Evolutionary conservation across 169 alveolate genomes (phyloP).

Genomic region (Perkinsus marinus): DNA sequence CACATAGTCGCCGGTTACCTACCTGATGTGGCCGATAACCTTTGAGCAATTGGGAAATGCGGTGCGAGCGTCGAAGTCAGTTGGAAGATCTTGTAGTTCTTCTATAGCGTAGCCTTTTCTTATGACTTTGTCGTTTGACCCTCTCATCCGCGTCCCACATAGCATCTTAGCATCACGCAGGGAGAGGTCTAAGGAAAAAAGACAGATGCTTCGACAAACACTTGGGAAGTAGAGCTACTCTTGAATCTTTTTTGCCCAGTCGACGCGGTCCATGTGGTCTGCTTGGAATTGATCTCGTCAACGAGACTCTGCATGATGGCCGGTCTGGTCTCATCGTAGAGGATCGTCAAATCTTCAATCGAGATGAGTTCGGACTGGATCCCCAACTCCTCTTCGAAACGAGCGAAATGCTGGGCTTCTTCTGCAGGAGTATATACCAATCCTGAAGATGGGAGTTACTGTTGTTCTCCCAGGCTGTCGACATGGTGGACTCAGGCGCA

Average conservation of each 20-base stretch:
- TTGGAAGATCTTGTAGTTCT: neutral
- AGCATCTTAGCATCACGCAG: neutral
- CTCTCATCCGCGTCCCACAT: neutral
- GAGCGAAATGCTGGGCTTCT: neutral
- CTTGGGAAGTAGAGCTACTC: neutral
- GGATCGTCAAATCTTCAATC: too few relatives aligned
- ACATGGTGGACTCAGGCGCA: neutral
- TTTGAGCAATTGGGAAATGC: neutral
- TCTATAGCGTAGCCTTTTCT: neutral
- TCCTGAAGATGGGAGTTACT: neutral
- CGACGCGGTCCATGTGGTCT: neutral
- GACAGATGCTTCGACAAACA: neutral
- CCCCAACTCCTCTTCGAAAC: neutral
- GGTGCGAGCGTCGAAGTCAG: neutral
- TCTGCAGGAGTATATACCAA: neutral
- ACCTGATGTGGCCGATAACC: conserved; percentile 39
- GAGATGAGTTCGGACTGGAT: too few relatives aligned
- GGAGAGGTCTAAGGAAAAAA: neutral
- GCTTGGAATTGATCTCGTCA: neutral
- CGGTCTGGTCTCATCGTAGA: neutral
- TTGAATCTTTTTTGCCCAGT: neutral
- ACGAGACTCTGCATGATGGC: neutral
- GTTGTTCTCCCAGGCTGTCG: neutral
- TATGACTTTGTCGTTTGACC: neutral
- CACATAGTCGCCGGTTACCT: neutral